Base-by-base conservation (phyloP, 2,329 filamentous ascomycete genomes). In the Chaetomium strumarium region DNA sequence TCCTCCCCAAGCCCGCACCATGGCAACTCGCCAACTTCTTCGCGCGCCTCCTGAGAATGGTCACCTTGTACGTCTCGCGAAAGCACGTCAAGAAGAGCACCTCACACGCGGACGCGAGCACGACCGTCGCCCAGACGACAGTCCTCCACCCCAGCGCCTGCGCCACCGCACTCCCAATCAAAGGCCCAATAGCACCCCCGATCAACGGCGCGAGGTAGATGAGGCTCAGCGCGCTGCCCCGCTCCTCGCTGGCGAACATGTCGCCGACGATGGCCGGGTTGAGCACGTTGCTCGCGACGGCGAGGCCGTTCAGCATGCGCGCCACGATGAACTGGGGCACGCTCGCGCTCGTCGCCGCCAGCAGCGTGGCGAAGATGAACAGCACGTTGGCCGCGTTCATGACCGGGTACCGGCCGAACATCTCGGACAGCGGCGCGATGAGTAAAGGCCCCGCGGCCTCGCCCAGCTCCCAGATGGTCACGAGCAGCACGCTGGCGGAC, bases 391-490 rank as follows among this genome's bases (percentile, higher is more conserved):
- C 75, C 6, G 62, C 64, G 63, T 81, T 77, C 59, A 83, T 72
- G 46, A 84, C 73, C 5, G 72, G 71, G 52, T 75, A 73, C 1
- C 81, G 76, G 34, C 81, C 81, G 58, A 76, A 76, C 11, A 80
- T 67, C 65, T 88, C 84, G 7, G 77, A 82, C 5, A 85, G 65
- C 0, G 84, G 83, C 10, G 81, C 83, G 60, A 83, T 79, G 31
- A 84, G 66, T 1, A 78, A 66, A 1, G 82, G 81, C 0, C 81
- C 82, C 7, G 80, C 76, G 2, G 78, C 78, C 58, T 84, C 81
- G 55, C 85, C 84, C 0, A 88, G 75, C 55, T 90, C 79, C 74
- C 85, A 85, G 54, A 88, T 81, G 0, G 84, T 86, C 9, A 89
- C 81, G 49, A 88, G 80, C 41, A 90, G 70, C 37, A 79, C 76